Base-by-base conservation (phyloP, 805 yeast genomes). In the Wickerhamomyces subpelliculosus region DNA sequence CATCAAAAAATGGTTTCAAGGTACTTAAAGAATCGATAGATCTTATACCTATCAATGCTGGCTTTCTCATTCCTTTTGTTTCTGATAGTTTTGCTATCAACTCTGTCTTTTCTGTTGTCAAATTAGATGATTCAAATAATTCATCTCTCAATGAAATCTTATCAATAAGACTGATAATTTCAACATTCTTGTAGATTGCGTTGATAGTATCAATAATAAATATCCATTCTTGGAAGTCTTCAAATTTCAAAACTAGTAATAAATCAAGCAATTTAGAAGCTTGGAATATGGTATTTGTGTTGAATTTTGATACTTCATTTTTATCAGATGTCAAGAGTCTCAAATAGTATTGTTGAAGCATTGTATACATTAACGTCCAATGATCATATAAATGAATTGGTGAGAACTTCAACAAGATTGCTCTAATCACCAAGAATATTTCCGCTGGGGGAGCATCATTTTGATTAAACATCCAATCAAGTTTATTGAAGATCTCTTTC, bases 211-310 rank as follows among this genome's bases (percentile, higher is more conserved):
- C 86, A 21, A 79, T 70, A 10, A 90, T 73, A 53, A 87, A 93
- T 2, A 93, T 64, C 97, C 97, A 90, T 51, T 87, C 93, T 44
- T 75, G 61, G 80, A 66, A 90, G 70, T 87, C 95, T 54, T 89
- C 97, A 30, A 71, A 70, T 27, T 78, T 75, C 40, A 88, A 48
- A 2, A 82, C 66, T 17, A 90, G 56, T 18, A 88, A 57, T 23
- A 84, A 70, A 54, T 90, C 98, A 34, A 93, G 63, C 13, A 93
- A 62, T 57, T 89, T 90, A 51, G 87, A 80, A 0, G 82, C 84
- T 39, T 74, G 73, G 25, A 81, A 61, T 3, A 77, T 47, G 12
- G 73, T 52, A 19, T 51, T 54, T 25, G 69, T 50, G 22, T 74
- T 71, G 4, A 69, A 55, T 4, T 53, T 50, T 2, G 58, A 52